A percentile compares a stretch with the other conserved stretches of the same genome.
Conservation (phyloP, 2,329 filamentous ascomycete genomes). For the Colletotrichum paranaense region DNA sequence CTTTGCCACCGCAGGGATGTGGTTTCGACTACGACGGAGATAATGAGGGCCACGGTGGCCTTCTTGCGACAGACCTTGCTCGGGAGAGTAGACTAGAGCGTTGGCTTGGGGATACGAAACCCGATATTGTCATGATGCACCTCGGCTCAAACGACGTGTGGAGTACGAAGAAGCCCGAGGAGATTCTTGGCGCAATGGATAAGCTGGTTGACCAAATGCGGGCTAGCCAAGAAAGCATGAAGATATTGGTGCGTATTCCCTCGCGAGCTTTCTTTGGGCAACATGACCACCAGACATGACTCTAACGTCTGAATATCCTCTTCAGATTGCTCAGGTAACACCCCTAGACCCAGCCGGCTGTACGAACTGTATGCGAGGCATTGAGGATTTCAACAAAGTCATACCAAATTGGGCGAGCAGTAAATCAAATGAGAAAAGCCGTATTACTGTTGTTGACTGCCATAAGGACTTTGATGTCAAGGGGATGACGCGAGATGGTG, state of each 20-base stretch:
- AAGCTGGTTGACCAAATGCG: conserved; percentile 55
- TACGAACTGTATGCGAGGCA: not conserved
- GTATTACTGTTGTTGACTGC: not conserved
- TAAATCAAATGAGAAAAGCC: not conserved
- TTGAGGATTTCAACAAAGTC: not conserved
- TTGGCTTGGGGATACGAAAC: conserved; percentile 51
- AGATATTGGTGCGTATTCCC: not conserved
- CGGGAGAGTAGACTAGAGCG: conserved; percentile 48
- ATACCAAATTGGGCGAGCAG: not conserved
- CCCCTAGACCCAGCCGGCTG: no score
- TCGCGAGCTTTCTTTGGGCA: no score
- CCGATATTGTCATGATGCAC: conserved; percentile 59
- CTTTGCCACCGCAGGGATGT: conserved; percentile 46
- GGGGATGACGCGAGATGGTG: not conserved
- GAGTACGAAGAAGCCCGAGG: conserved; percentile 44
- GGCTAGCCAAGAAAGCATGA: conserved; percentile 49
- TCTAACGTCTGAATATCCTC: not conserved
- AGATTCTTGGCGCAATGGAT: conserved; percentile 50
- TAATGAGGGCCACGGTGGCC: conserved; percentile 57
- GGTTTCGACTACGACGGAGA: conserved; percentile 48
- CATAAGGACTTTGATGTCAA: not conserved
- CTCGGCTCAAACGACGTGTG: conserved; percentile 57
- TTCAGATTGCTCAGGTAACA: not conserved
- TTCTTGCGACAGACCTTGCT: conserved; percentile 52
- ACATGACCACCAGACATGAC: no score